phyloP scores from a whole-genome alignment of 2,329 filamentous ascomycete genomes.

The Aspergillus aculeatus region DNA sequence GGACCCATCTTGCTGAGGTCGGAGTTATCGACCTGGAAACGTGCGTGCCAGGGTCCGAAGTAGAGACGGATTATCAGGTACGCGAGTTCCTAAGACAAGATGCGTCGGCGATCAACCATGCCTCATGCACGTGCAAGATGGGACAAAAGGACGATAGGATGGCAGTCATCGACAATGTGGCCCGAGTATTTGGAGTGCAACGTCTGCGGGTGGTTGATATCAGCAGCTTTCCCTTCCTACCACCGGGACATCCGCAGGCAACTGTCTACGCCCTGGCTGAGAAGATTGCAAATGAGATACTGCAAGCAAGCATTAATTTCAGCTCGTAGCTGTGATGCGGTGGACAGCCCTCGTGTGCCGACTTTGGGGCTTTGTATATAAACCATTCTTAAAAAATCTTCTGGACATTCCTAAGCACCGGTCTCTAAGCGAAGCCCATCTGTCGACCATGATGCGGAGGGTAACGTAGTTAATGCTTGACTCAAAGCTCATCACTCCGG shows the following conservation, averaged over 20 bases:
- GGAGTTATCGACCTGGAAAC: conserved; percentile 33
- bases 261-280: conserved; percentile 42
- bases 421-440: not conserved
- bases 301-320: not conserved
- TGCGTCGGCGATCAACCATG: conserved; percentile 33
- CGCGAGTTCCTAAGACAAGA: conserved; percentile 26
- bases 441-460: too few species aligned
- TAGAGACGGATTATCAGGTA: conserved; percentile 44
- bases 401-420: not conserved
- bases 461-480: too few species aligned
- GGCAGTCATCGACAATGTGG: conserved; percentile 35
- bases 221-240: conserved; percentile 33
- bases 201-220: conserved; percentile 38
- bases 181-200: conserved; percentile 30
- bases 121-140: conserved; percentile 39
- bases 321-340: not conserved
- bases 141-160: conserved; percentile 29
- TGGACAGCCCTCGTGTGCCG: not conserved
- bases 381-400: not conserved
- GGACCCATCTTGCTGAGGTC: conserved; percentile 21
- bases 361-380: not conserved
- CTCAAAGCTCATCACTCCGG: too few species aligned
- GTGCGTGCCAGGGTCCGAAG: conserved; percentile 33
- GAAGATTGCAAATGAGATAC: conserved; percentile 35
- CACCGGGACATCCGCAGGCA: conserved; percentile 40